Base-by-base conservation (phyloP, 2,329 filamentous ascomycete species). In the Sclerotinia borealis region DNA sequence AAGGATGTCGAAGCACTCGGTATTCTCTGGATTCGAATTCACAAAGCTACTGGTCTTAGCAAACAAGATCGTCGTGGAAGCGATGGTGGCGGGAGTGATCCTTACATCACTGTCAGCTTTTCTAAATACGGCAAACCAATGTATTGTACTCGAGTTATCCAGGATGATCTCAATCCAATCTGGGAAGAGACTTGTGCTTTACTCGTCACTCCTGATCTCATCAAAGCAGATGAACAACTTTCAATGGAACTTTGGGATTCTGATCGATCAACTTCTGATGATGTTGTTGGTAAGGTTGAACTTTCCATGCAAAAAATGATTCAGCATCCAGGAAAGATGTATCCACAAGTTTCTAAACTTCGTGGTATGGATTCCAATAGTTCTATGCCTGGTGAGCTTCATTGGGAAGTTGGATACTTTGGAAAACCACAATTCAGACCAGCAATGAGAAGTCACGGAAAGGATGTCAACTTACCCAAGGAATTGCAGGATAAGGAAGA, bases 91-190 rank as follows among this genome's bases (percentile, higher is more conserved):
- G 93, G 93, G 50, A 96, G 91, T 58, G 95, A 99, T 70, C 92
- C 93, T 0, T 98, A 98, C 75, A 96, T 98, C 74, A 97, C 93
- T 37, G 83, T 98, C 41, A 89, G 90, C 47, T 98, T 96, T 80
- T 96, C 91, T 72, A 97, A 98, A 76, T 98, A 97, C 70, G 91
- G 90, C 63, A 99, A 99, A 78, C 93, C 93, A 1, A 96, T 96
- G 85, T 98, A 96, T 77, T 97, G 93, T 76, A 98, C 95, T 1
- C 87, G 95, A 54, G 93, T 98, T 59, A 97, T 98, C 67, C 92
- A 93, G 59, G 93, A 98, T 72, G 90, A 97, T 69, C 82, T 96
- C 61, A 96, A 98, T 72, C 95, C 95, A 0, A 82, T 96, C 5
- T 98, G 96, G 80, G 90, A 95, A 72, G 95, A 98, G 77, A 90